Evolutionary conservation across 2,329 filamentous ascomycete species (phyloP), one percentile per base, ranked within the genome.

Genomic region (Pseudogymnoascus sp.): DNA sequence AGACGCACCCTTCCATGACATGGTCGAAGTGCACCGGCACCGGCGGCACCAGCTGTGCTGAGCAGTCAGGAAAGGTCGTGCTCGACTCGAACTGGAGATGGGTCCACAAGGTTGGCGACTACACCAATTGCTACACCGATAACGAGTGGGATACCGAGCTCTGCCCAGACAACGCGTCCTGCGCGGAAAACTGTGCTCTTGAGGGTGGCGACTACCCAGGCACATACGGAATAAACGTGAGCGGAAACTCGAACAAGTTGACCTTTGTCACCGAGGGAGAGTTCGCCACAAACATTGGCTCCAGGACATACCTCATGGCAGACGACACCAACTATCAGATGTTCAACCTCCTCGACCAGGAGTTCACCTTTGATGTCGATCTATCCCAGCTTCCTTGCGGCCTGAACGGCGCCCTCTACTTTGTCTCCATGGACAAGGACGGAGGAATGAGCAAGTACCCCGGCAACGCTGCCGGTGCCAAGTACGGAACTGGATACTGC

Each of bases 301-400:
- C 82, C 60, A 81, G 87, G 66, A 74, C 85, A 39, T 90, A 88
- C 71, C 78, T 89, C 64, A 81, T 89, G 76, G 79, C 80, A 66
- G 75, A 78, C 58, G 81, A 85, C 43, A 77, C 76, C 66, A 81
- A 80, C 62, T 90, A 90, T 73, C 75, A 88, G 74, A 79, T 81
- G 70, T 85, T 89, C 74, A 79, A 82, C 63, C 77, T 89, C 62
- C 77, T 84, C 60, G 83, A 83, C 73, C 80, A 86, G 69, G 87
- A 90, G 73, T 85, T 90, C 74, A 85, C 84, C 60, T 88, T 90
- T 64, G 86, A 89, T 61, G 86, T 89, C 20, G 87, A 90, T 70
- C 81, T 88, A 47, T 88, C 85, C 41, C 79, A 81, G 66, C 76
- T 88, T 20, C 81, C 82, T 63, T 90, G 87, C 68, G 87, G 87